phyloP scores from a whole-genome alignment of 2,329 filamentous ascomycete genomes.

The Xylaria sp. region DNA sequence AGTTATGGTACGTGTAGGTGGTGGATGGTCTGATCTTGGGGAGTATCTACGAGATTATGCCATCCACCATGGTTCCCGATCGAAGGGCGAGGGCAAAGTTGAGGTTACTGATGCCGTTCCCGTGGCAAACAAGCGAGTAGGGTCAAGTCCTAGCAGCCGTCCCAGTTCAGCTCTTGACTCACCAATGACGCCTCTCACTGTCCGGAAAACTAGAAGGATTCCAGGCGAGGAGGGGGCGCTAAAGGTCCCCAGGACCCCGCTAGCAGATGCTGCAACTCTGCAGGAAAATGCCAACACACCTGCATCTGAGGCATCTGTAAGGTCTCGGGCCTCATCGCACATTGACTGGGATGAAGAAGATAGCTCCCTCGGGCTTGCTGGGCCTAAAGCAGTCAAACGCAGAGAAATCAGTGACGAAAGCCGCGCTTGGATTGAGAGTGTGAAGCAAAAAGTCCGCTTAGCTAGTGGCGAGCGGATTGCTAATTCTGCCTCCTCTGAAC shows the following conservation, averaged over 20 bases:
- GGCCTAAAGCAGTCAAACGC: conserved; percentile 71
- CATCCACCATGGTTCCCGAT: conserved; percentile 84
- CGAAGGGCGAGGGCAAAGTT: conserved; percentile 63
- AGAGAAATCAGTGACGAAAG: conserved; percentile 77
- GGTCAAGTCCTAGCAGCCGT: conserved; percentile 56
- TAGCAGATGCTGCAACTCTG: conserved; percentile 45
- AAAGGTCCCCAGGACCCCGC: conserved; percentile 57
- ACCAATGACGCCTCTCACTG: conserved; percentile 59
- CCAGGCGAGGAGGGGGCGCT: conserved; percentile 51
- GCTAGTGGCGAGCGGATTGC: conserved; percentile 68
- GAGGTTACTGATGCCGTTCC: conserved; percentile 65
- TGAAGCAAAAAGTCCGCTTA: conserved; percentile 80
- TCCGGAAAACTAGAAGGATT: conserved; percentile 65
- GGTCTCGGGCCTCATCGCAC: conserved; percentile 64
- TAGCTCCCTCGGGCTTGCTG: conserved; percentile 73
- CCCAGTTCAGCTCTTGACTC: conserved; percentile 54
- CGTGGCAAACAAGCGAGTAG: conserved; percentile 44
- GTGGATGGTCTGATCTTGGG: conserved; percentile 96
- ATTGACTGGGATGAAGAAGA: conserved; percentile 69
- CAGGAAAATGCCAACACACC: conserved; percentile 53
- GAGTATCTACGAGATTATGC: conserved; percentile 96
- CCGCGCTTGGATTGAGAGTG: conserved; percentile 82
- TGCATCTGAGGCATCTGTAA: conserved; percentile 56
- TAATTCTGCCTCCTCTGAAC: conserved; percentile 39
- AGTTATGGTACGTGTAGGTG: conserved; percentile 97